phyloP scores from a whole-genome alignment of 2,329 filamentous ascomycete species.

The Colletotrichum coccodes region DNA sequence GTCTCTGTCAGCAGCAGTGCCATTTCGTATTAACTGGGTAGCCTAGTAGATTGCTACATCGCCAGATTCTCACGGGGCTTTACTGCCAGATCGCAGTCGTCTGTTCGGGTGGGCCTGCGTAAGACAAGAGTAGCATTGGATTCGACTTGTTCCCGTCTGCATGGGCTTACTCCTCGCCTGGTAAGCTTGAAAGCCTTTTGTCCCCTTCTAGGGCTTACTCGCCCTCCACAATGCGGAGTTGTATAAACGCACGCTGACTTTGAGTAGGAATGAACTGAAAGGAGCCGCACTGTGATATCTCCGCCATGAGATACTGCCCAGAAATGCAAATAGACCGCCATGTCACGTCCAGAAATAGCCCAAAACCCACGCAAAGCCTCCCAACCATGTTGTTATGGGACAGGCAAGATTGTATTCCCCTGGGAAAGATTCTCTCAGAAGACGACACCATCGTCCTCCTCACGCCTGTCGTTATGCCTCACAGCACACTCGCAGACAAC shows the following conservation, averaged over 20 bases:
- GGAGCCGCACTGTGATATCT: background rate
- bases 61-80: background rate
- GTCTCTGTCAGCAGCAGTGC: background rate
- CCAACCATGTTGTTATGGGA: conserved; percentile 51
- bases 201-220: background rate
- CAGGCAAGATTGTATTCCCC: conserved; percentile 56
- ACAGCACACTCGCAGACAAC: conserved; percentile 51
- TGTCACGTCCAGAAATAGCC: background rate
- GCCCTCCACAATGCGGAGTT: background rate
- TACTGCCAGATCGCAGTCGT: background rate
- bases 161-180: background rate
- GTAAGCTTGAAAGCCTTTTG: background rate
- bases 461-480: conserved; percentile 64
- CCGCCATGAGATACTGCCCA: conserved; percentile 23
- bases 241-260: conserved; percentile 8
- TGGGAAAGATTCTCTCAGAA: conserved; percentile 56
- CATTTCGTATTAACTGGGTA: background rate
- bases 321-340: conserved; percentile 24
- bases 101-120: background rate
- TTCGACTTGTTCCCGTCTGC: background rate
- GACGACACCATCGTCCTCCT: conserved; percentile 69
- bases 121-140: background rate
- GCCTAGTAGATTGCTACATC: background rate
- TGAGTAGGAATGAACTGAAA: conserved; percentile 14
- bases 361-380: background rate